A percentile compares a stretch with the other conserved stretches of the same genome.
Evolutionary conservation across 345 rosid species (phyloP).

Genomic region (Heritiera fomes): DNA sequence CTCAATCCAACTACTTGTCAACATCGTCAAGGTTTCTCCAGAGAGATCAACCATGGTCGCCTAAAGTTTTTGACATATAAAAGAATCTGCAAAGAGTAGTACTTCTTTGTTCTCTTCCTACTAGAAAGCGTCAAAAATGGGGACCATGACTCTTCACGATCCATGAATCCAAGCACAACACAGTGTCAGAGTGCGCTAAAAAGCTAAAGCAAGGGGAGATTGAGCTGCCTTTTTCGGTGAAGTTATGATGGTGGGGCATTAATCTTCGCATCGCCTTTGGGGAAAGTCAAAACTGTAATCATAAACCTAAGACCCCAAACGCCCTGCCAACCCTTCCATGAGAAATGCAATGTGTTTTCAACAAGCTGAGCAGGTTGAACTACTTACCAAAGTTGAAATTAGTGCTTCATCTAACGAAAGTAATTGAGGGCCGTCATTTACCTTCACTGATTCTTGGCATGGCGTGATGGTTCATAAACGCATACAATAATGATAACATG

Average conservation of each 20-base stretch:
- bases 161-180: neutral
- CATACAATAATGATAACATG: neutral
- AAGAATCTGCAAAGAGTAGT: neutral
- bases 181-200: neutral
- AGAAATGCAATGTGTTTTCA: neutral
- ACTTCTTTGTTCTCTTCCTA: neutral
- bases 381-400: neutral
- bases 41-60: neutral
- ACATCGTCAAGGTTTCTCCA: neutral
- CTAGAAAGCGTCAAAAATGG: neutral
- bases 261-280: neutral
- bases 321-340: neutral
- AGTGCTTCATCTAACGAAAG: neutral
- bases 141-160: neutral
- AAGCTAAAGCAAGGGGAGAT: neutral
- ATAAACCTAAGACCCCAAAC: neutral
- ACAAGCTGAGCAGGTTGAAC: neutral
- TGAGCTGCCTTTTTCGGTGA: neutral
- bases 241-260: slow-evolving; percentile 1
- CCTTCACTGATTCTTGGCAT: neutral
- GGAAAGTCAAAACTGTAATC: slow-evolving; percentile 20
- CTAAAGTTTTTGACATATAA: neutral
- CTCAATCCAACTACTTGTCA: neutral
- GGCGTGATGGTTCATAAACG: neutral
- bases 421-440: neutral